Conservation (phyloP, 1,139 yeast genomes). For the Pneumocystis oryctolagi region DNA sequence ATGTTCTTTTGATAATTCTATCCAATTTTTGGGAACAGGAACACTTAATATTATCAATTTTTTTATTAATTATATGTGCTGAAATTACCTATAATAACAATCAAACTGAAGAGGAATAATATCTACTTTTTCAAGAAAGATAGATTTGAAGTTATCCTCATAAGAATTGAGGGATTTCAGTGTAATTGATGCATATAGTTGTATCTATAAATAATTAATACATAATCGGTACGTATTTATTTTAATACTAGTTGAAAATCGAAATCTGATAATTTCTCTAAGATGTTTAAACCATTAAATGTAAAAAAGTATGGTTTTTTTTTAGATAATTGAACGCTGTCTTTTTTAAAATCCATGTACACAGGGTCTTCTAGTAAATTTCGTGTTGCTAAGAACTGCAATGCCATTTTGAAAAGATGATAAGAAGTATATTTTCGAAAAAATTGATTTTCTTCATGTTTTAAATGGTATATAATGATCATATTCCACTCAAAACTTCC, state of each 20-base stretch:
- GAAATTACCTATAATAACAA: constrained; percentile 1
- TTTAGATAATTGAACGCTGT: constrained; percentile 48
- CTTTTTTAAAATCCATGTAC: constrained; percentile 13
- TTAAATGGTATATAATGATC: constrained; percentile 62
- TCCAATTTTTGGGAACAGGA: background rate
- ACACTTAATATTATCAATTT: background rate
- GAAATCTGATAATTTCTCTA: background rate
- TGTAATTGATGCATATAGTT: constrained; percentile 64
- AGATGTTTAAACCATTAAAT: constrained; percentile 21
- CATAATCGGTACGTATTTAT: constrained; percentile 33
- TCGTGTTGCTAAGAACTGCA: constrained; percentile 65
- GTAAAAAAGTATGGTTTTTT: constrained; percentile 63
- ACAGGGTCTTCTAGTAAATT: constrained; percentile 36
- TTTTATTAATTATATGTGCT: background rate
- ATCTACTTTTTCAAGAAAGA: constrained; percentile 53
- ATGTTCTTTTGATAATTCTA: background rate
- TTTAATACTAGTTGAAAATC: background rate
- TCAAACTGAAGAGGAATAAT: constrained; percentile 27
- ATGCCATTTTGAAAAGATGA: constrained; percentile 78
- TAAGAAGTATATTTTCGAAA: constrained; percentile 81
- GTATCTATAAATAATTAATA: constrained; percentile 52
- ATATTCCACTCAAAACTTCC: constrained; percentile 84
- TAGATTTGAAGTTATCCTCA: constrained; percentile 68
- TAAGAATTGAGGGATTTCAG: constrained; percentile 53
- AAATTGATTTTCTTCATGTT: constrained; percentile 58